Base-by-base conservation (phyloP, 345 rosid genomes). In the Viola odorata region DNA sequence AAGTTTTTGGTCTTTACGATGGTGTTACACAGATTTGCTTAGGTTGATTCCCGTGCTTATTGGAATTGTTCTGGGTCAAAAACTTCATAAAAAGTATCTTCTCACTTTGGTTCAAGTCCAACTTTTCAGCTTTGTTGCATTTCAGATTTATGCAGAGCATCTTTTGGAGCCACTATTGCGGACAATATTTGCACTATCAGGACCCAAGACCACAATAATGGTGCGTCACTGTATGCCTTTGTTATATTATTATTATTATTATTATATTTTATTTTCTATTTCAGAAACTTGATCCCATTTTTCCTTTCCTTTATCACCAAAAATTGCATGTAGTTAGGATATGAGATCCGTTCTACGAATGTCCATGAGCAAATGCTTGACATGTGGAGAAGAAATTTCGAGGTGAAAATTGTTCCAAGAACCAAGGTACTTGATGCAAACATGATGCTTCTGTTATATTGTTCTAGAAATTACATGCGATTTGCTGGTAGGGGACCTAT, bases 101-200 rank as follows among this genome's bases (percentile, higher is more conserved):
- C 32, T 23, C 32, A 23, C 32, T 23, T 23, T 23, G 32, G 32
- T 23, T 23, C 32, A 23, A 23, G 2, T 23, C 32, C 32, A 23
- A 23, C 32, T 23, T 56, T 72, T 54, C 14, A 55, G 41, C 57
- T 57, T 59, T 37, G 64, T 67, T 76, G 51, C 38, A 41, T 61
- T 58, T 37, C 69, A 89, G 98, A 96, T 89, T 61, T 92, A 89
- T 73, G 78, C 89, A 11, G 98, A 92, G 84, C 96, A 92, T 81
- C 91, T 92, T 53, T 64, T 92, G 84, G 94, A 82, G 54, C 96
- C 91, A 38, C 78, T 89, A 8, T 72, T 89, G 79, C 77, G 47
- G 68, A 89, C 98, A 16, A 81, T 85, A 53, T 62, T 76, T 54
- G 87, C 89, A 12, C 65, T 92, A 53, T 85, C 94, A 44, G 94